phyloP scores from a whole-genome alignment of 169 alveolate genomes.

The Plasmodium ovale region DNA sequence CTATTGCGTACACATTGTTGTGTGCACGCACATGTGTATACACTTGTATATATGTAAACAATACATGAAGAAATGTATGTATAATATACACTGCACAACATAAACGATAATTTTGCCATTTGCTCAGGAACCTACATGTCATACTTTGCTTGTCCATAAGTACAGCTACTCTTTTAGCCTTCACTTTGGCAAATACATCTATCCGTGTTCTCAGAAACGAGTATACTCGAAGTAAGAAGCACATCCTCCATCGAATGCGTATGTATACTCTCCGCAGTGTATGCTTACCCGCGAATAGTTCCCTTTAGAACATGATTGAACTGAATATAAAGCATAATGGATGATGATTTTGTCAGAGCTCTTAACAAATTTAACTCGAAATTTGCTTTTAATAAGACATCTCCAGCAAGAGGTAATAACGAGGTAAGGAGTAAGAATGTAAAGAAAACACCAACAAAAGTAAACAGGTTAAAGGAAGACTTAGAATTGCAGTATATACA shows the following conservation, averaged over 20 bases:
- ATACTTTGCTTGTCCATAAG: neutral
- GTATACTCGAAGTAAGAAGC: too few relatives aligned
- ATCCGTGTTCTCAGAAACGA: too few relatives aligned
- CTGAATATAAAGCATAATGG: conserved; percentile 54
- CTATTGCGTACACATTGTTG: neutral
- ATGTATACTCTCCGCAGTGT: too few relatives aligned
- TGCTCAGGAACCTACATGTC: neutral
- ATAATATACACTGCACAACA: neutral
- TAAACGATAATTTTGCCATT: too few relatives aligned
- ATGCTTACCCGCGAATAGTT: neutral
- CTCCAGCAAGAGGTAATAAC: neutral
- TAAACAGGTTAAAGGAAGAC: conserved; percentile 50
- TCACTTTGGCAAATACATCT: neutral
- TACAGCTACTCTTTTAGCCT: neutral
- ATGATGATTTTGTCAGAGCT: conserved; percentile 70
- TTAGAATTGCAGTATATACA: conserved; percentile 63
- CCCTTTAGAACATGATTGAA: too few relatives aligned
- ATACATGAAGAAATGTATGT: neutral
- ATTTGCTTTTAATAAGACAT: conserved; percentile 13
- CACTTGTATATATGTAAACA: neutral
- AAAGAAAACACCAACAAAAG: neutral
- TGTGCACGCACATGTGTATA: neutral
- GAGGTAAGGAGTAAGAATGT: neutral
- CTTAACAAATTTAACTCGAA: conserved; percentile 55
- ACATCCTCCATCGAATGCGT: too few relatives aligned